Evolutionary conservation across 192 early-diverging fungal species (phyloP).

Genomic region (Coemansia sp.): DNA sequence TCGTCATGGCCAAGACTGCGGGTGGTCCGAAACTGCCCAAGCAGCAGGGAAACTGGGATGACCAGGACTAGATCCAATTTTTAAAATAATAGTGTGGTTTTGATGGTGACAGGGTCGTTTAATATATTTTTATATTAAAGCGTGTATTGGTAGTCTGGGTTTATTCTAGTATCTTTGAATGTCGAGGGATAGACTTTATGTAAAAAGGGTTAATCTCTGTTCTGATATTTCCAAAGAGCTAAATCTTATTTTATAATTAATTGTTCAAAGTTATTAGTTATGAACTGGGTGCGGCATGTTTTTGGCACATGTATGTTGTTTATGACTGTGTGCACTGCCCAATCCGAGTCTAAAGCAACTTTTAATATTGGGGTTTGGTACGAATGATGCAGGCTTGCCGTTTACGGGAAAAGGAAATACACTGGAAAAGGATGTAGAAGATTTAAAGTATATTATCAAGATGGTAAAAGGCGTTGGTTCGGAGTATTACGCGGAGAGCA

Average conservation of each 20-base stretch:
- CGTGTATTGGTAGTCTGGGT: too few relatives aligned
- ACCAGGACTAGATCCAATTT: conserved; percentile 45
- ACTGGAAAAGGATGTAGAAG: conserved; percentile 56
- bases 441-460: conserved; percentile 62
- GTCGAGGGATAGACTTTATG: too few relatives aligned
- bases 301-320: neutral
- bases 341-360: neutral
- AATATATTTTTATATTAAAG: too few relatives aligned
- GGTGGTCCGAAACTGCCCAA: conserved; percentile 92
- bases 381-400: conserved; percentile 71
- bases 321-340: neutral
- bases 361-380: conserved; percentile 65
- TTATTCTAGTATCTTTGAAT: too few relatives aligned
- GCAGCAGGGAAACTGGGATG: conserved; percentile 80
- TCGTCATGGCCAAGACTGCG: conserved; percentile 98
- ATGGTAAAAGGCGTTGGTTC: conserved; percentile 58
- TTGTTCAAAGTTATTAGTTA: neutral
- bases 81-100: too few relatives aligned
- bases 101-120: too few relatives aligned
- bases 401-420: conserved; percentile 59
- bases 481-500: conserved; percentile 58
- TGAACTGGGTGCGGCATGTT: neutral
- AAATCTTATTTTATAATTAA: too few relatives aligned
- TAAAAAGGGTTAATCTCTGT: too few relatives aligned
- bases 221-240: too few relatives aligned